Percentiles rank a stretch among this genome's conserved stretches.
These are phyloP conservation scores for Xylaria nigripes DNA, from an alignment of 495 filamentous ascomycete species.

Conservation along the genomic window DNA sequence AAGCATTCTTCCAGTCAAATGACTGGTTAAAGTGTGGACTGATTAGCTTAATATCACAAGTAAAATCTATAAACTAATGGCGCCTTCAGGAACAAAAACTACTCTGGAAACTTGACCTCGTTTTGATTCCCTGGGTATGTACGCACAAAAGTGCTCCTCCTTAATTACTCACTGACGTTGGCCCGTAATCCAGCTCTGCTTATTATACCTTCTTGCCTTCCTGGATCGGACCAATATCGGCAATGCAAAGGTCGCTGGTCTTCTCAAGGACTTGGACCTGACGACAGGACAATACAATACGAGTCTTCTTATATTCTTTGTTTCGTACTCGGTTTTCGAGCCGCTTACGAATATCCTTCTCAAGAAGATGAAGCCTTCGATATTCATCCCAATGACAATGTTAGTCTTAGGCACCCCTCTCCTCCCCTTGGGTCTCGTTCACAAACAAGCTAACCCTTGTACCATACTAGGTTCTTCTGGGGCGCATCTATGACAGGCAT, in stretches of 20 bases:
- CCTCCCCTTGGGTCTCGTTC: not conserved
- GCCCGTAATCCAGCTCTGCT: slow-evolving; percentile 46
- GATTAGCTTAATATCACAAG: not conserved
- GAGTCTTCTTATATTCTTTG: slow-evolving; percentile 79
- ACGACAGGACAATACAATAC: slow-evolving; percentile 57
- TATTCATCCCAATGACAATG: slow-evolving; percentile 60
- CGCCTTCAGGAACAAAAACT: slow-evolving; percentile 53
- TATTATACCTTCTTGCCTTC: slow-evolving; percentile 81
- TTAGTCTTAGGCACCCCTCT: slow-evolving; percentile 44
- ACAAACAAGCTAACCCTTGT: slow-evolving; percentile 9
- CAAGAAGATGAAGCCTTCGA: slow-evolving; percentile 54
- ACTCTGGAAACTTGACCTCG: slow-evolving; percentile 62
- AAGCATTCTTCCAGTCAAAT: not conserved
- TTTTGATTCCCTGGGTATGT: slow-evolving; percentile 62
- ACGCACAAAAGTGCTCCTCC: not conserved
- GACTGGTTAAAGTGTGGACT: not conserved
- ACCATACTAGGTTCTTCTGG: slow-evolving; percentile 42
- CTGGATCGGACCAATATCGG: slow-evolving; percentile 79
- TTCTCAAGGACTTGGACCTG: slow-evolving; percentile 51
- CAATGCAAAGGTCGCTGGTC: slow-evolving; percentile 76
- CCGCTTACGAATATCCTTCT: slow-evolving; percentile 82
- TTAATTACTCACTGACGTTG: not conserved
- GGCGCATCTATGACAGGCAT: slow-evolving; percentile 76
- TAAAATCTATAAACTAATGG: slow-evolving; percentile 8
- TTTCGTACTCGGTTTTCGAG: slow-evolving; percentile 83